Conservation (phyloP, 2,329 filamentous ascomycete species). For the Pyrenophora teres region DNA sequence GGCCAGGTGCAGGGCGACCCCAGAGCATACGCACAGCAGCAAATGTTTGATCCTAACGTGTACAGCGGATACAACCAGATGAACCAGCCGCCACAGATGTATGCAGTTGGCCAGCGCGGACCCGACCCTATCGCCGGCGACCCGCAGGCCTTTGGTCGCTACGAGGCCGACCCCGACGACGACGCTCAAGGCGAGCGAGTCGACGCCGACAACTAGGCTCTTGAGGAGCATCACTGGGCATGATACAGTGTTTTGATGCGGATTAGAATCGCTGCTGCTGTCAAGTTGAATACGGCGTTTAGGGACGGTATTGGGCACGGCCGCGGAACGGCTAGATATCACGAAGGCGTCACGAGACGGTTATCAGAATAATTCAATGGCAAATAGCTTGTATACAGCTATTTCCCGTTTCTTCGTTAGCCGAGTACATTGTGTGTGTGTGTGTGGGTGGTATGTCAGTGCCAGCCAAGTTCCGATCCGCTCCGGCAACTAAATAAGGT, state of each 20-base stretch:
- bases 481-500: slow-evolving; percentile 5
- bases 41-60: slow-evolving; percentile 85
- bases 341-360: slow-evolving; percentile 33
- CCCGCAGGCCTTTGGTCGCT: slow-evolving; percentile 44
- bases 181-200: slow-evolving; percentile 49
- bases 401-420: background rate
- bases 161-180: slow-evolving; percentile 47
- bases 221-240: background rate
- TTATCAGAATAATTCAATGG: slow-evolving; percentile 15
- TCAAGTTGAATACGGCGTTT: slow-evolving; percentile 17
- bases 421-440: background rate
- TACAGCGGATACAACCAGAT: slow-evolving; percentile 75
- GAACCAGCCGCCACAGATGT: slow-evolving; percentile 71
- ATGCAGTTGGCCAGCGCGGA: slow-evolving; percentile 46
- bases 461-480: slow-evolving; percentile 5
- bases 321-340: slow-evolving; percentile 39
- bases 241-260: background rate
- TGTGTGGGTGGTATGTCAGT: background rate
- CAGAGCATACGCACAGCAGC: slow-evolving; percentile 74
- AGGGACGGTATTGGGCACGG: slow-evolving; percentile 38
- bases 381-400: slow-evolving; percentile 4
- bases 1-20: slow-evolving; percentile 77
- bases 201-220: slow-evolving; percentile 41
- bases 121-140: slow-evolving; percentile 46
- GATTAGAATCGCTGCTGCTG: background rate